Conservation (phyloP, 257 asterid genomes). For the Haberlea rhodopensis region DNA sequence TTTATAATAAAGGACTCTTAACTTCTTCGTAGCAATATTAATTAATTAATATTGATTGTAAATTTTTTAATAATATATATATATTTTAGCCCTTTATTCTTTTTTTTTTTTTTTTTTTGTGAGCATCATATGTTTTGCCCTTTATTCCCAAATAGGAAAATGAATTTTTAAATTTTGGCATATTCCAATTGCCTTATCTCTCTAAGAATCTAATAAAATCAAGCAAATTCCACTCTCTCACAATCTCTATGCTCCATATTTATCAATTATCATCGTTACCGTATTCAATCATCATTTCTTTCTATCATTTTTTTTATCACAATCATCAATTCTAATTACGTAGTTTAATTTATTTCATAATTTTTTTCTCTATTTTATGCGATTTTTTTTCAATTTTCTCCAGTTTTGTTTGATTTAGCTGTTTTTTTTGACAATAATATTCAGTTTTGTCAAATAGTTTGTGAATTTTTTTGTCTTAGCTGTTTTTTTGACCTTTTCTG, state of each 20-base stretch:
- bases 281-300: constrained; percentile 26
- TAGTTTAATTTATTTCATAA: not conserved
- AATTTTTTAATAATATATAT: not conserved
- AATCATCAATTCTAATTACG: not conserved
- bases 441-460: constrained; percentile 7
- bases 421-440: not conserved
- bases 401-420: constrained; percentile 10
- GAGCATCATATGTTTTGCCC: too few relatives aligned
- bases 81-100: too few relatives aligned
- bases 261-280: constrained; percentile 23
- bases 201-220: constrained; percentile 24
- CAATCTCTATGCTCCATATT: constrained; percentile 30
- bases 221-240: constrained; percentile 29
- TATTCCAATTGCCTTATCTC: too few relatives aligned
- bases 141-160: too few relatives aligned
- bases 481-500: not conserved
- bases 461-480: too few relatives aligned
- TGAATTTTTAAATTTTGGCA: too few relatives aligned
- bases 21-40: constrained; percentile 1
- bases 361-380: constrained; percentile 13
- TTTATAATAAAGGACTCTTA: too few relatives aligned
- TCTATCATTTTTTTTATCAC: constrained; percentile 11
- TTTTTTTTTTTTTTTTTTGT: not conserved
- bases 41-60: not conserved
- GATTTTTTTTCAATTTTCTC: constrained; percentile 18